Evolutionary conservation across 2,329 filamentous ascomycete genomes (phyloP), one percentile per base, ranked within the genome.

Genomic region (Aspergillus carbonarius): DNA sequence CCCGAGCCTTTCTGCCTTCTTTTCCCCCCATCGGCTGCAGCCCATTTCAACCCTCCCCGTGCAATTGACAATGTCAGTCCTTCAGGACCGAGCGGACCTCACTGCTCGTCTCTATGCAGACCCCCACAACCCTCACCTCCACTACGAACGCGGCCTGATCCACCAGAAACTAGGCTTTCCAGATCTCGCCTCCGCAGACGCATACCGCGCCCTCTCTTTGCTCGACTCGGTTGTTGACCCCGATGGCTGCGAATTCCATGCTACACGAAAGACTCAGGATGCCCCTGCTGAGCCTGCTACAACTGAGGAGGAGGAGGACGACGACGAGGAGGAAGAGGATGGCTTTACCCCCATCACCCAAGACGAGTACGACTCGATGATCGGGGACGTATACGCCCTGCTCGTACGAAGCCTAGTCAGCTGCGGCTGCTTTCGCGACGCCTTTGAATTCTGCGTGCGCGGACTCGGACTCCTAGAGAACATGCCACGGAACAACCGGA

Each of bases 141-240:
- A 79, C 59, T 69, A 80, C 12, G 66, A 72, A 27, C 85, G 93
- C 32, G 91, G 91, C 23, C 78, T 84, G 34, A 80, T 89, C 42
- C 87, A 97, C 74, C 83, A 87, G 15, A 80, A 86, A 47, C 82
- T 97, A 48, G 91, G 87, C 37, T 98, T 96, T 74, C 91, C 92
- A 0, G 95, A 99, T 73, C 84, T 99, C 39, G 92, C 92, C 5
- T 88, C 89, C 10, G 91, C 92, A 34, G 93, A 97, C 79, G 91
- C 92, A 5, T 98, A 98, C 73, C 88, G 90, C 56, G 92, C 93
- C 1, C 82, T 98, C n/a, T 84, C 96, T 4, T 79, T 99, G 48
- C 84, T 90, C 15, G 93, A 98, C 70, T 91, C 95, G 64, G 83
- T 92, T 35, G 76, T 82, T 63, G 88, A 95, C 56, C 74, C 74